A percentile compares a stretch with the other conserved stretches of the same genome.
Evolutionary conservation across 805 yeast genomes (phyloP).

Genomic region (Yarrowia divulgata): DNA sequence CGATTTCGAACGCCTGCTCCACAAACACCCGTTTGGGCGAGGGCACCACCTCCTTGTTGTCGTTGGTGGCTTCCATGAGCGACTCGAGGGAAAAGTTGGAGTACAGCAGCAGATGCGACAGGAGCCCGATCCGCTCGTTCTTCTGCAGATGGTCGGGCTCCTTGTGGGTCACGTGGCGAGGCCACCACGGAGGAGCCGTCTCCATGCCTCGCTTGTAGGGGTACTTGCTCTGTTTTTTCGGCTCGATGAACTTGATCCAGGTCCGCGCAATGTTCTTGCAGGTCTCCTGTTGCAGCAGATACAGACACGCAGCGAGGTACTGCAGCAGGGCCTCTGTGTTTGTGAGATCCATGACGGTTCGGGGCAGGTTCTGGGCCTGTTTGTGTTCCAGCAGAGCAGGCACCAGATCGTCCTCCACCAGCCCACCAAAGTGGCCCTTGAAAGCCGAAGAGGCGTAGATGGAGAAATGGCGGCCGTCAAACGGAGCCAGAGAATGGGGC

Average conservation of each 20-base stretch:
- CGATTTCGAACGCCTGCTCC: constrained; percentile 14
- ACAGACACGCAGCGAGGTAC: constrained; percentile 8
- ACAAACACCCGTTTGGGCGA: constrained; percentile 19
- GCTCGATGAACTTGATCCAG: constrained; percentile 73
- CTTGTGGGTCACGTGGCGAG: constrained; percentile 60
- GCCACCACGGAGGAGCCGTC: constrained; percentile 77
- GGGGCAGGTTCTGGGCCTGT: constrained; percentile 17
- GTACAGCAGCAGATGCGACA: constrained; percentile 46
- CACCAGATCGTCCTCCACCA: not conserved
- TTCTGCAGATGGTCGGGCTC: constrained; percentile 79
- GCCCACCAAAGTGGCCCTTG: not conserved
- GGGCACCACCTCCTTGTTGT: constrained; percentile 14
- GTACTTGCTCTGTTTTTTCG: constrained; percentile 65
- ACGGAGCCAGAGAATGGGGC: not conserved
- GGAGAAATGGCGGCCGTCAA: constrained; percentile 1
- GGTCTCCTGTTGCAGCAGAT: constrained; percentile 53
- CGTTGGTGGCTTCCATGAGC: constrained; percentile 16
- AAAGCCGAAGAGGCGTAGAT: not conserved
- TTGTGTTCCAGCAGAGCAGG: constrained; percentile 11
- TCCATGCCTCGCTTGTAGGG: constrained; percentile 65
- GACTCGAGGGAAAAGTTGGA: not conserved
- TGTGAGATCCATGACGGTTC: not conserved
- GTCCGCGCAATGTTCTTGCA: constrained; percentile 70
- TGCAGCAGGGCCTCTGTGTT: not conserved
- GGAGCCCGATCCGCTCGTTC: constrained; percentile 59